These are phyloP conservation scores for Geotrichum klebahnii DNA, from an alignment of 1,139 yeast species.

Conservation along the genomic window DNA sequence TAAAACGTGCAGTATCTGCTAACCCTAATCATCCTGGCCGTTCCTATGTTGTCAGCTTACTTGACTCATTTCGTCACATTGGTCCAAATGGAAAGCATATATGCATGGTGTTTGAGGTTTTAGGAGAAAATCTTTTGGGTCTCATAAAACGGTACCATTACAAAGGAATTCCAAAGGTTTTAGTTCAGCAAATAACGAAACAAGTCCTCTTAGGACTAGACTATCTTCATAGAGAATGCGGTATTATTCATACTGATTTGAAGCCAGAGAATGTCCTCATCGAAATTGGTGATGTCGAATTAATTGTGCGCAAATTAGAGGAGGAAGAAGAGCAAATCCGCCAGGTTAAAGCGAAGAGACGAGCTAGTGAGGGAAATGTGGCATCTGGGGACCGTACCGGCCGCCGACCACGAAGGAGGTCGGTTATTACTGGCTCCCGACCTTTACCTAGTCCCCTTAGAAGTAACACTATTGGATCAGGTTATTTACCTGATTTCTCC, in stretches of 20 bases:
- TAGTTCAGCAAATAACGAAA: conserved; percentile 76
- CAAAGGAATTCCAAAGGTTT: conserved; percentile 66
- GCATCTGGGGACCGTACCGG: too few species aligned
- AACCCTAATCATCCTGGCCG: conserved; percentile 67
- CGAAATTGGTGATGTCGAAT: conserved; percentile 74
- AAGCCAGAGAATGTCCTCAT: conserved; percentile 87
- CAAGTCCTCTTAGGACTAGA: conserved; percentile 74
- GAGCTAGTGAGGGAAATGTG: conserved; percentile 25
- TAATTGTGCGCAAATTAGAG: conserved; percentile 56
- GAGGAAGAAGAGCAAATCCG: conserved; percentile 41
- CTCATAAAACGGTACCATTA: conserved; percentile 61
- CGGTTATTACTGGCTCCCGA: conserved; percentile 80
- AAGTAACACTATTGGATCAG: conserved; percentile 33
- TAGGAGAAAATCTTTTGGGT: conserved; percentile 76
- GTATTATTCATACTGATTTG: conserved; percentile 86
- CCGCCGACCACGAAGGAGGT: conserved; percentile 61
- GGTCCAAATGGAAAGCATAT: conserved; percentile 83
- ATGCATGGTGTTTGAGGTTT: conserved; percentile 85
- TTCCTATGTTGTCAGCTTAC: conserved; percentile 60
- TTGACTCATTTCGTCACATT: conserved; percentile 70
- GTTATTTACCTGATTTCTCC: conserved; percentile 30
- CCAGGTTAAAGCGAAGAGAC: conserved; percentile 23
- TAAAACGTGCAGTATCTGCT: conserved; percentile 47
- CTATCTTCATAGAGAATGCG: conserved; percentile 77
- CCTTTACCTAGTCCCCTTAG: conserved; percentile 74